phyloP scores from a whole-genome alignment of 352 stramenopile species.

The Aphanomyces astaci region DNA sequence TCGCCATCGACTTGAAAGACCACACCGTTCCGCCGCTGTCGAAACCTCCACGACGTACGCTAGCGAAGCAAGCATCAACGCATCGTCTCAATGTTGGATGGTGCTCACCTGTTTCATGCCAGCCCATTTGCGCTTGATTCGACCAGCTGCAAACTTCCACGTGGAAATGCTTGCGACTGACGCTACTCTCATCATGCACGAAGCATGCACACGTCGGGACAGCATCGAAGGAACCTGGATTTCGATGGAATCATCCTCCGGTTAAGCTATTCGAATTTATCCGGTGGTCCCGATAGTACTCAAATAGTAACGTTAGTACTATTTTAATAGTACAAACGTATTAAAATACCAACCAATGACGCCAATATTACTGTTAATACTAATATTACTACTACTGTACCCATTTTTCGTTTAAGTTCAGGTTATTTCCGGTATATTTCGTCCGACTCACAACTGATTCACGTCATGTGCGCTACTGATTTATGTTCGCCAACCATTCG shows the following conservation, averaged over 20 bases:
- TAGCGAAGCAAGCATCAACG: constrained; percentile 6
- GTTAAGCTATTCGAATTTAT: not conserved
- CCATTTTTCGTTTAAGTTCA: too few species aligned
- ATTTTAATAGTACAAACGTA: too few species aligned
- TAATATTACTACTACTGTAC: too few species aligned
- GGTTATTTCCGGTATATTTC: too few species aligned
- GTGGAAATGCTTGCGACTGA: constrained; percentile 42
- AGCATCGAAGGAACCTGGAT: not conserved
- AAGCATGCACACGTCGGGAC: not conserved
- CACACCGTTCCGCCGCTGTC: constrained; percentile 54
- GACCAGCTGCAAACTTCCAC: constrained; percentile 63
- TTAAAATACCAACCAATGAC: too few species aligned
- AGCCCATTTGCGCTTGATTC: constrained; percentile 74
- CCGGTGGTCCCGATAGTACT: too few species aligned
- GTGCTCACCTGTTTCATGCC: constrained; percentile 52
- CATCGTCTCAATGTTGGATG: not conserved
- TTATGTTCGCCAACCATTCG: too few species aligned
- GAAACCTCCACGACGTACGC: constrained; percentile 72
- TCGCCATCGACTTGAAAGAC: constrained; percentile 59
- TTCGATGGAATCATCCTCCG: not conserved
- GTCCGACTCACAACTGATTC: too few species aligned
- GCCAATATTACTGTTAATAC: too few species aligned
- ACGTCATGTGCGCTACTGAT: too few species aligned
- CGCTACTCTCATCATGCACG: not conserved
- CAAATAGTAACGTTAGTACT: too few species aligned